Base-by-base conservation (phyloP, 768 basidiomycete species). In the Auricularia cornea region DNA sequence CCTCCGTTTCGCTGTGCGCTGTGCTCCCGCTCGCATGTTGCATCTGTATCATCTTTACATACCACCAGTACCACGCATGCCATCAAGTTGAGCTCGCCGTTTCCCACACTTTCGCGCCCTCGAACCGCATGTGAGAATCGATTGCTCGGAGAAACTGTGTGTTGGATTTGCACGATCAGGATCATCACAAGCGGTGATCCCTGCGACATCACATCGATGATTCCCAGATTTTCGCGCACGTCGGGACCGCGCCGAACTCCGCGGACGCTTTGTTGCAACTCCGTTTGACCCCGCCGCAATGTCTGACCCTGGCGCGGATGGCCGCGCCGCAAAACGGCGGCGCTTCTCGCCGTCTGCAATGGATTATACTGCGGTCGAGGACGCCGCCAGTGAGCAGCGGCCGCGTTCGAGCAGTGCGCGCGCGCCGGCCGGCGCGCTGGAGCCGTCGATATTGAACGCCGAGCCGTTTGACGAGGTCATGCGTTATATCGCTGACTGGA, bases 381-480 rank as follows among this genome's bases (percentile, higher is more conserved):
- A 31, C 3, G 51, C 16, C 16, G 51, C 10, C 26, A n/a, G 6
- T 8, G 54, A 57, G 26, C 8, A 26, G 16, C 28, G 28, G 54
- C 16, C 54, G 23, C 23, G 30, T 5, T 16, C 28, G 0, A 31
- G 30, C 26, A 57, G 54, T 20, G 26, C n/a, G 3, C 54, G 23
- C 54, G 54, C 59, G 23, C 29, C 35, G 32, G 28, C 32, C 64
- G 61, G 33, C 69, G 64, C 70, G 2, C 68, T 76, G 31, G 72
- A 74, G 57, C 74, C 75, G 3, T 91, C 89, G 18, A 92, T 95
- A 66, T 84, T 97, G 31, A 90, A 89, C 61, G 87, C 93, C 59
- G 94, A 95, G 71, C 94, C 94, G 2, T 77, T 92, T 32, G 94
- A 97, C 73, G 94, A 96, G 71, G 94, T 97, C 71, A 93, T 94